These are phyloP conservation scores for Hypoxylon lienhwacheense DNA, from an alignment of 495 filamentous ascomycete species.

Conservation along the genomic window DNA sequence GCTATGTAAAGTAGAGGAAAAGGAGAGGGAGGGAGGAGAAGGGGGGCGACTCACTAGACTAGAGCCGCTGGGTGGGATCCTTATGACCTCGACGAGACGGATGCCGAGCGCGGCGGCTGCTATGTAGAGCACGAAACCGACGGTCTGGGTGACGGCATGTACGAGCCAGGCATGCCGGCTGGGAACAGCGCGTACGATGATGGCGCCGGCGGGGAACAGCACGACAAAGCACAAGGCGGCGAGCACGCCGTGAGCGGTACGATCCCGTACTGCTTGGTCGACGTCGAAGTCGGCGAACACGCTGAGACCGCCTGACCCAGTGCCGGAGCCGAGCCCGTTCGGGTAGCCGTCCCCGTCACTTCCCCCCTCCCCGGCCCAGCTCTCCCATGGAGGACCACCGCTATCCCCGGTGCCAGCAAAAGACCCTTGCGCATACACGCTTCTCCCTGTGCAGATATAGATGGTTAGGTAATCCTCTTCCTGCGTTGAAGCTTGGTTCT, in stretches of 20 bases:
- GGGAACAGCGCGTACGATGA: conserved; percentile 55
- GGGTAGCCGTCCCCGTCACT: conserved; percentile 2
- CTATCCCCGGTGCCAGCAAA: background rate
- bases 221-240: conserved; percentile 50
- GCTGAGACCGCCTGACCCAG: conserved; percentile 3
- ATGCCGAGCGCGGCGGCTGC: conserved; percentile 63
- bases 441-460: background rate
- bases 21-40: background rate
- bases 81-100: conserved; percentile 45
- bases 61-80: conserved; percentile 24
- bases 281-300: conserved; percentile 33
- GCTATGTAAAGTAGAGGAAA: background rate
- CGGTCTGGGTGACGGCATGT: conserved; percentile 59
- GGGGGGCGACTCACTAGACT: conserved; percentile 34
- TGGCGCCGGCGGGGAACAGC: conserved; percentile 58
- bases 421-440: conserved; percentile 4
- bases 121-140: conserved; percentile 53
- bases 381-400: background rate
- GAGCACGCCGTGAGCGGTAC: conserved; percentile 48
- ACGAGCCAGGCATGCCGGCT: conserved; percentile 39
- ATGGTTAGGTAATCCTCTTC: background rate
- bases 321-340: conserved; percentile 15
- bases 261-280: conserved; percentile 21
- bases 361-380: background rate
- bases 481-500: background rate